A percentile compares a stretch with the other conserved stretches of the same genome.
Conservation (phyloP, 2,329 filamentous ascomycete genomes). For the Claviceps purpurea region DNA sequence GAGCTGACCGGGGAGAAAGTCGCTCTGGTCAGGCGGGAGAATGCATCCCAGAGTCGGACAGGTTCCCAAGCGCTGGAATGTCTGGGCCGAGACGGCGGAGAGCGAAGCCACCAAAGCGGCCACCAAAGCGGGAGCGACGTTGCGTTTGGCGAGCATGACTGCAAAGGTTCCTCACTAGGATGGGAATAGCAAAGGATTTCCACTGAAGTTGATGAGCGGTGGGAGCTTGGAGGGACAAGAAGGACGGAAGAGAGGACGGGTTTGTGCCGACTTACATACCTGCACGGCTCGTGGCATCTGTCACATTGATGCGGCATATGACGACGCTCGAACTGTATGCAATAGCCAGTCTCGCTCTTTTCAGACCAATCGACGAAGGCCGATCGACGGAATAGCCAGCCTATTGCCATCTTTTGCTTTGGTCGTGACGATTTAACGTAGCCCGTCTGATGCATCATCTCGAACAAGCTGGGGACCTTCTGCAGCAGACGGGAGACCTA, state of each 20-base stretch:
- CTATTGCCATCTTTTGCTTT: no score
- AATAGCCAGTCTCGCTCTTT: no score
- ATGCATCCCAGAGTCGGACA: constrained; percentile 47
- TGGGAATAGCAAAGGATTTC: neutral
- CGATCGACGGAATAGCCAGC: neutral
- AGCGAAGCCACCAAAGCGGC: constrained; percentile 15
- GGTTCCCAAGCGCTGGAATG: constrained; percentile 46
- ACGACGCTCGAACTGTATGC: no score
- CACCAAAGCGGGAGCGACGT: constrained; percentile 17
- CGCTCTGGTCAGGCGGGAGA: constrained; percentile 51
- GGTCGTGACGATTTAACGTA: neutral
- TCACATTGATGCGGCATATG: neutral
- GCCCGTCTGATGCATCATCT: neutral
- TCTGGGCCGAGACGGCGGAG: constrained; percentile 37
- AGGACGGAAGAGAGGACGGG: neutral
- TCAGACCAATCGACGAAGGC: neutral
- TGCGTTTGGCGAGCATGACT: constrained; percentile 24
- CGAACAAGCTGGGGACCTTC: neutral
- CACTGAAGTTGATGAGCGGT: neutral
- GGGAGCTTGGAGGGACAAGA: neutral
- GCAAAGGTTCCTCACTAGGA: neutral
- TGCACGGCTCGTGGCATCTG: neutral
- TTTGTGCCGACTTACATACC: neutral
- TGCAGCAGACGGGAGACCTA: neutral
- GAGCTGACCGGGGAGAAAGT: constrained; percentile 71